Conservation (phyloP, 805 yeast species). For the Barnettozyma sp. region DNA sequence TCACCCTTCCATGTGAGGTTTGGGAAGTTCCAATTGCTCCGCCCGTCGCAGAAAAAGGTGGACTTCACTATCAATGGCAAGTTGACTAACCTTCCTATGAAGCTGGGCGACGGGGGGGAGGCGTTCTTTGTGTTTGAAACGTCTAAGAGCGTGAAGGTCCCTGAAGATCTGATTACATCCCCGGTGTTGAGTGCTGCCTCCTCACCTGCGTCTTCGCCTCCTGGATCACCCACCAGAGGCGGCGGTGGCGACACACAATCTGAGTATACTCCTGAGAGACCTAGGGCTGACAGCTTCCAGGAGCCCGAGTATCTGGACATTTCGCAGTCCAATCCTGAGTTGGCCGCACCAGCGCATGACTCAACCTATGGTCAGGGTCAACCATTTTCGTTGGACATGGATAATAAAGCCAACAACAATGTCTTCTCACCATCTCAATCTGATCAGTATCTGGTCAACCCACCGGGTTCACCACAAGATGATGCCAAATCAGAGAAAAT, state of each 20-base stretch:
- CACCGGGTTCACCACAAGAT: slow-evolving; percentile 21
- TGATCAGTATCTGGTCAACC: slow-evolving; percentile 12
- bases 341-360: no score
- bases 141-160: slow-evolving; percentile 49
- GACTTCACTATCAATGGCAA: slow-evolving; percentile 81
- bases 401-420: no score
- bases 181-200: slow-evolving; percentile 25
- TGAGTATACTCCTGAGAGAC: neutral
- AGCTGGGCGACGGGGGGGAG: slow-evolving; percentile 95
- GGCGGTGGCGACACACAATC: neutral
- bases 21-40: slow-evolving; percentile 85
- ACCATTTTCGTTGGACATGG: no score
- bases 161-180: slow-evolving; percentile 53
- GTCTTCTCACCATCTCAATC: no score
- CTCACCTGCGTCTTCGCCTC: slow-evolving; percentile 19
- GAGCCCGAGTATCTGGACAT: slow-evolving; percentile 50
- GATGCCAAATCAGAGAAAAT: slow-evolving; percentile 52
- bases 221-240: slow-evolving; percentile 17
- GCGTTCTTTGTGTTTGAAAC: slow-evolving; percentile 96
- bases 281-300: slow-evolving; percentile 18
- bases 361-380: no score
- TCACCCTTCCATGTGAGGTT: slow-evolving; percentile 96
- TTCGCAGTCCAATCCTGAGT: slow-evolving; percentile 20
- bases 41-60: slow-evolving; percentile 94
- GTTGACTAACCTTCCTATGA: slow-evolving; percentile 84